Evolutionary conservation across 2,329 filamentous ascomycete genomes (phyloP), one percentile per base, ranked within the genome.

Genomic region (Endoconidiophora laricicola): DNA sequence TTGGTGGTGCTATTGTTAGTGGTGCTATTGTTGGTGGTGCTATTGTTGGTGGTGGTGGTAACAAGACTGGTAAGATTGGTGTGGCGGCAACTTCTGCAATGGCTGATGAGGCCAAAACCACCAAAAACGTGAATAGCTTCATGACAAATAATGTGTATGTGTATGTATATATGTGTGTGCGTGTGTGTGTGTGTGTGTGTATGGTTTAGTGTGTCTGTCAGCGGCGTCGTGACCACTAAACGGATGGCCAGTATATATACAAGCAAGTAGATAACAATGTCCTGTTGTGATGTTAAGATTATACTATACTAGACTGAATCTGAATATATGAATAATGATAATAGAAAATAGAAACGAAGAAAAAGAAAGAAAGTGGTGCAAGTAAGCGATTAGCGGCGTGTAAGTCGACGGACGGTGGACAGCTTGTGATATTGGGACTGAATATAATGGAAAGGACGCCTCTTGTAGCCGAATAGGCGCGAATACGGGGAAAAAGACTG

Each of bases 71-170:
- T 6, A 10, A 48, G 38, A 20, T 22, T 29, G 38, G 33, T 6
- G 46, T 26, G 24, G 46, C n/a, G 23, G 46, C 39, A 18, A 41
- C 36, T 26, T 48, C 26, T 24, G 39, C 16, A n/a, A 48, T 24
- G 16, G 23, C 37, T 36, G 39, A 39, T 18, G 29, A 33, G 29
- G 29, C 29, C 29, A 33, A 3, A 33, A 33, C 29, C 29, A 33
- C 46, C 18, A 44, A 23, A 23, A 41, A 16, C 18, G 10, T 24
- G 23, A 39, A 45, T 29, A 36, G 45, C 26, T 36, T 46, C 37
- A 41, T 39, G 33, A 20, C 24, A 22, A 24, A 45, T 33, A 23
- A n/a, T 23, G 10, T 44, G 41, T 45, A 18, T 37, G 26, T 50
- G 18, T 44, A 16, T 39, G 33, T 24, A 23, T 43, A 7, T 42